phyloP scores from a whole-genome alignment of 208 protist species.

The Histomonas meleagridis region DNA sequence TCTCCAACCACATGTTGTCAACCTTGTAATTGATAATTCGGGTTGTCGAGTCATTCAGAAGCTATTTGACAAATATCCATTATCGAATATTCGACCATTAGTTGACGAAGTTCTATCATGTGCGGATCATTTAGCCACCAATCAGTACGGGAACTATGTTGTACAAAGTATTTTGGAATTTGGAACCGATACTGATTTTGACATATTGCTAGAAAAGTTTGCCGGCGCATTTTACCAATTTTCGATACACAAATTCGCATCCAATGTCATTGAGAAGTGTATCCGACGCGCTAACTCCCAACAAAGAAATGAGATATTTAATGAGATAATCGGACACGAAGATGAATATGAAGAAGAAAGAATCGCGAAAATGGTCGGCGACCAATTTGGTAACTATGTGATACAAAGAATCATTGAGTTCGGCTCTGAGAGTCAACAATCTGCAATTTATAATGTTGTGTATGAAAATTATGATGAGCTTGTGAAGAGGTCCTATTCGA shows the following conservation, averaged over 20 bases:
- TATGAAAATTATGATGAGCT: too few relatives aligned
- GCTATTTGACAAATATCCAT: background rate
- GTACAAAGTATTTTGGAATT: slow-evolving; percentile 36
- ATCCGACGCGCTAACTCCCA: background rate
- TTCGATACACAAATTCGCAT: slow-evolving; percentile 40
- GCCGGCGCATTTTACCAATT: background rate
- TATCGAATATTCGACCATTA: background rate
- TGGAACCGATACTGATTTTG: background rate
- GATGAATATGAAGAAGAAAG: background rate
- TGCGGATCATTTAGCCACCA: background rate
- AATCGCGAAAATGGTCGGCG: slow-evolving; percentile 33
- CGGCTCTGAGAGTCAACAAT: background rate
- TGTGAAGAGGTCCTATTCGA: too few relatives aligned
- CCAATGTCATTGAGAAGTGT: slow-evolving; percentile 40
- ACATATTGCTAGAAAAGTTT: background rate
- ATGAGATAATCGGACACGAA: background rate
- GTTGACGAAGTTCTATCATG: background rate
- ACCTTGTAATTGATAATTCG: background rate
- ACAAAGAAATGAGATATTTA: background rate
- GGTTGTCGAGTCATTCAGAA: slow-evolving; percentile 35
- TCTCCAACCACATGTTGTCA: background rate
- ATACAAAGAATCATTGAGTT: slow-evolving; percentile 31
- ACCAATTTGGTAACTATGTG: slow-evolving; percentile 44
- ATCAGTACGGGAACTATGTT: slow-evolving; percentile 44
- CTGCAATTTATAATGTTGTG: too few relatives aligned